Percentiles rank a stretch among this genome's conserved stretches.
Evolutionary conservation across 1,139 yeast genomes (phyloP).

Genomic region (Pichia inconspicua): DNA sequence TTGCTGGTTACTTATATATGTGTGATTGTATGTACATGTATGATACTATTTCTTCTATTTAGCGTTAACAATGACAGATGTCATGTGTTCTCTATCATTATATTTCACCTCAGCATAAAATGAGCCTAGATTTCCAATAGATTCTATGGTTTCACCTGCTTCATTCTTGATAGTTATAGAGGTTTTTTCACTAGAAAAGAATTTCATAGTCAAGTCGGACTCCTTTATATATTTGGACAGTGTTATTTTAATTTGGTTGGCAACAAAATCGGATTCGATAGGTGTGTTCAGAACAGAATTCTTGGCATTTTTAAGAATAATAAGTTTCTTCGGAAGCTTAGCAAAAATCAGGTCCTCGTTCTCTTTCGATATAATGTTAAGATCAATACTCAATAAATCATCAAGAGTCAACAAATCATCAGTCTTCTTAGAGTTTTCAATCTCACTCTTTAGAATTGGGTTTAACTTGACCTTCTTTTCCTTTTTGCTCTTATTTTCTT

Average conservation of each 20-base stretch:
- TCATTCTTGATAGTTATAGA: constrained; percentile 9
- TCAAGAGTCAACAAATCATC: constrained; percentile 19
- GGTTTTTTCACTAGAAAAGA: constrained; percentile 12
- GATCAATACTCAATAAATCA: constrained; percentile 21
- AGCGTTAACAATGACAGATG: constrained; percentile 18
- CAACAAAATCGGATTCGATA: constrained; percentile 8
- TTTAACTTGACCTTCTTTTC: constrained; percentile 10
- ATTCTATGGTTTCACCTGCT: constrained; percentile 9
- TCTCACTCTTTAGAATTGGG: constrained; percentile 12
- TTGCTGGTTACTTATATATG: not conserved
- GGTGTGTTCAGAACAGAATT: constrained; percentile 15
- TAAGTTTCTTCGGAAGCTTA: constrained; percentile 22
- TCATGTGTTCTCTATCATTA: constrained; percentile 14
- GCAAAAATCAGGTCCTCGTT: constrained; percentile 17
- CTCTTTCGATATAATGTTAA: constrained; percentile 16
- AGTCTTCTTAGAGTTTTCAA: constrained; percentile 2
- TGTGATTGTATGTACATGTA: constrained; percentile 5
- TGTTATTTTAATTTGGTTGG: constrained; percentile 11
- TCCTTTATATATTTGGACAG: constrained; percentile 16
- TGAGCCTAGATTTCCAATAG: constrained; percentile 17
- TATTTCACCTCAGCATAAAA: constrained; percentile 17
- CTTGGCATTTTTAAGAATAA: constrained; percentile 18
- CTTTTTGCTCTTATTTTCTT: constrained; percentile 8
- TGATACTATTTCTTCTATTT: constrained; percentile 3
- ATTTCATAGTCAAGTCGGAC: constrained; percentile 12